Conservation (phyloP, 2,329 filamentous ascomycete genomes). For the Venturia carpophila region DNA sequence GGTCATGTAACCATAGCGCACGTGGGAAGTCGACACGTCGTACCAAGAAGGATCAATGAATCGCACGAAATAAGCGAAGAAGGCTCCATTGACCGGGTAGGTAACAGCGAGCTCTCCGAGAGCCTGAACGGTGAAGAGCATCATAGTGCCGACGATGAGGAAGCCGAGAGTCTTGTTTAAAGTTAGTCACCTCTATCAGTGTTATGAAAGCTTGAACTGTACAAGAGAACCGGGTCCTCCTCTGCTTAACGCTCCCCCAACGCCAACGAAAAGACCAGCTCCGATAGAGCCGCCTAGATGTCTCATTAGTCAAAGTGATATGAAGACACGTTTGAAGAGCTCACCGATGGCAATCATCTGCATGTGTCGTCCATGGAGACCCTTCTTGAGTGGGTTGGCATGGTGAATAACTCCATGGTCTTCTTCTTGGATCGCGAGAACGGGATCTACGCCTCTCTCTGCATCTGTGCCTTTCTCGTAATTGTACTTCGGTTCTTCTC, state of each 20-base stretch:
- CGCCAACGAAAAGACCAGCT: conserved; percentile 74
- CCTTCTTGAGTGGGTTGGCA: conserved; percentile 21
- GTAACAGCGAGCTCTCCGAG: conserved; percentile 36
- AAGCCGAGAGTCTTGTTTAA: conserved; percentile 34
- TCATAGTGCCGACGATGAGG: conserved; percentile 19
- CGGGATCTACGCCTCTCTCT: conserved; percentile 8
- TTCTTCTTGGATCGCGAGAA: not conserved
- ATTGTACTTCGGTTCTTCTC: not conserved
- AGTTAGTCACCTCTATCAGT: conserved; percentile 26
- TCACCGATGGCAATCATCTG: conserved; percentile 52
- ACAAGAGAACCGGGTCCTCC: conserved; percentile 26
- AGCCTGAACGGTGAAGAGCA: conserved; percentile 31
- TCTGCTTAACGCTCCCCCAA: conserved; percentile 37
- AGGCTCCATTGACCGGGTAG: conserved; percentile 36
- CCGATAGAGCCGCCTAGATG: conserved; percentile 57
- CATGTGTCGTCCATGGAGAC: conserved; percentile 51
- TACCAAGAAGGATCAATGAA: conserved; percentile 42
- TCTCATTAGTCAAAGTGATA: conserved; percentile 23
- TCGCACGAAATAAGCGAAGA: conserved; percentile 35
- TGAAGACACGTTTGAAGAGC: conserved; percentile 40
- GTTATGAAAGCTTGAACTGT: not conserved
- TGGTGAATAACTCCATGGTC: conserved; percentile 9
- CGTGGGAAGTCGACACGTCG: not conserved
- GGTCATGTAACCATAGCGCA: not conserved
- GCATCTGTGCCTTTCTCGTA: conserved; percentile 5